Evolutionary conservation across 2,329 filamentous ascomycete species (phyloP).

Genomic region (Verticillium tricorpus): DNA sequence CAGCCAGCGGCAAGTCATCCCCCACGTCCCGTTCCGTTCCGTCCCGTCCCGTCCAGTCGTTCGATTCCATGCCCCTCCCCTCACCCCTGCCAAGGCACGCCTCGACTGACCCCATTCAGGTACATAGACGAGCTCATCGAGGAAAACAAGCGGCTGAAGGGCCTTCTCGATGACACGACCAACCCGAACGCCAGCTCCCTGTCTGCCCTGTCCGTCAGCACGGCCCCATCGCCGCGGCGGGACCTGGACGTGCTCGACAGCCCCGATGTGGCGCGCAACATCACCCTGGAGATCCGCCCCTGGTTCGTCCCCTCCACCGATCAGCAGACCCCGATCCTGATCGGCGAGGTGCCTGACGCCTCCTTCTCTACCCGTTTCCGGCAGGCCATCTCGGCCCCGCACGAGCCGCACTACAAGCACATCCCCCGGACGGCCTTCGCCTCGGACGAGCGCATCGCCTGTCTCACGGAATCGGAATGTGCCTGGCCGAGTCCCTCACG

Average conservation of each 20-base stretch:
- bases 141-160: constrained; percentile 25
- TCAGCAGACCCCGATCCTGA: constrained; percentile 26
- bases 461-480: constrained; percentile 23
- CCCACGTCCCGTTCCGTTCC: constrained; percentile 13
- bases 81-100: background rate
- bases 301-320: constrained; percentile 30
- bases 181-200: background rate
- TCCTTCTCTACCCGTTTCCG: constrained; percentile 31
- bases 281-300: constrained; percentile 18
- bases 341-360: constrained; percentile 30
- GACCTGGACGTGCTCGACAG: constrained; percentile 4
- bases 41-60: background rate
- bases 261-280: constrained; percentile 7
- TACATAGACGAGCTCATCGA: constrained; percentile 29
- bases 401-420: constrained; percentile 19
- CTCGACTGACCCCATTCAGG: constrained; percentile 9
- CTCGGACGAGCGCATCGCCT: constrained; percentile 21
- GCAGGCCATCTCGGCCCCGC: constrained; percentile 25
- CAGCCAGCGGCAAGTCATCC: constrained; percentile 20
- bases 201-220: background rate
- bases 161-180: constrained; percentile 2
- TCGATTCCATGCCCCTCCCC: background rate
- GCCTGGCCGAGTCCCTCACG: constrained; percentile 33
- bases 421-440: constrained; percentile 29
- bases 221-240: background rate